Base-by-base conservation (phyloP, 306 rosid genomes). In the Crotalaria pallida region DNA sequence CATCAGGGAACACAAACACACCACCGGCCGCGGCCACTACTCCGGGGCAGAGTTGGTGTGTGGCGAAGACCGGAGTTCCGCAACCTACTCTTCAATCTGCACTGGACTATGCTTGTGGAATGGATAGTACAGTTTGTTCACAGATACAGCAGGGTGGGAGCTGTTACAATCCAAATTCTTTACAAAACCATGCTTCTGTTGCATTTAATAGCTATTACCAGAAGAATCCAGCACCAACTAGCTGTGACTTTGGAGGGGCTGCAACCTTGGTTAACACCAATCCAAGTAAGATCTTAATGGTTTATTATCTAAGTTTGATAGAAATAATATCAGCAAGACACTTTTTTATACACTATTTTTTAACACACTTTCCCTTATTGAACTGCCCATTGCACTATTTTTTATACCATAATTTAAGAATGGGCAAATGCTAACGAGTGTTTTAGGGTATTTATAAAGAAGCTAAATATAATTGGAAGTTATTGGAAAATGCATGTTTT, bases 201-300 rank as follows among this genome's bases (percentile, higher is more conserved):
- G 99, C 97, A 9, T 91, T 94, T 86, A 94, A 94, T 49, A 77
- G 82, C 71, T 94, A 91, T 72, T 94, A 85, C 74, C 89, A 87
- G 50, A 94, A 87, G 89, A 87, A 91, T 69, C 97, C 96, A 6
- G 77, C 76, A 0, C 53, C 96, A 1, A 87, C 96, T 27, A 91
- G 97, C 78, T 94, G 99, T 50, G 96, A 94, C 58, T 94, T 94
- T 73, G 96, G 96, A 64, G 97, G 99, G 49, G 11, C 76, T 68
- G 99, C 97, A 36, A 76, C 85, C 49, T 4, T 86, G 65, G 89
- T 85, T 55, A 74, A 13, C 68, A 49, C 85, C 79, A 94, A 89
- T 75, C 97, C 99, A 31, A 94, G 99, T 94, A 83, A 72, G 88
- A 65, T 51, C 36, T 77, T 55, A 4, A 3, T 45, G 8, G 26